Conservation (phyloP, 148 eudicot species). For the Selenicereus undatus region DNA sequence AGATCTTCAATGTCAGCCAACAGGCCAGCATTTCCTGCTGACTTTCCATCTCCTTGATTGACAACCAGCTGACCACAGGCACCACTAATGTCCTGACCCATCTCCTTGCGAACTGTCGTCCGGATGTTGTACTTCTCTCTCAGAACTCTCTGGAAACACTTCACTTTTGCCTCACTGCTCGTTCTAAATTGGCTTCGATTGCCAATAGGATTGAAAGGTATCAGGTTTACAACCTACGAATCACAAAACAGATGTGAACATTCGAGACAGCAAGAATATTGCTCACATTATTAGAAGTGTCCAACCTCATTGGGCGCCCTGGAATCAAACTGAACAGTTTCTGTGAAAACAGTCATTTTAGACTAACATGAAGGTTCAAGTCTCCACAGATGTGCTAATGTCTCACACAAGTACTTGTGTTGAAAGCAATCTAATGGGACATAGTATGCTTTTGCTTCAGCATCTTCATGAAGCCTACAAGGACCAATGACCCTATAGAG, state of each 20-base stretch:
- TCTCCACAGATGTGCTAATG: not conserved
- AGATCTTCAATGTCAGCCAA: conserved; percentile 91
- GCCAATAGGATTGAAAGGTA: conserved; percentile 91
- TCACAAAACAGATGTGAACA: not conserved
- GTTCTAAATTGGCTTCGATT: conserved; percentile 56
- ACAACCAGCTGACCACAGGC: conserved; percentile 97
- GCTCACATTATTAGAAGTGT: not conserved
- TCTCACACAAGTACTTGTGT: not conserved
- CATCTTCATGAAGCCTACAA: not conserved
- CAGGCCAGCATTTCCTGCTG: conserved; percentile 25
- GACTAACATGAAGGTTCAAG: not conserved
- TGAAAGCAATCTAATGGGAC: not conserved
- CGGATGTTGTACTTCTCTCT: conserved; percentile 62
- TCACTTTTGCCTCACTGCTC: conserved; percentile 60
- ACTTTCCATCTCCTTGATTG: conserved; percentile 40
- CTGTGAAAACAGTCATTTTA: too few relatives aligned
- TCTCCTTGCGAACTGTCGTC: conserved; percentile 86
- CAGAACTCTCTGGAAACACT: conserved; percentile 61
- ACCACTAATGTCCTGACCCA: conserved; percentile 99
- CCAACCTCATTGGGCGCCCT: not conserved
- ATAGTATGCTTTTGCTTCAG: not conserved
- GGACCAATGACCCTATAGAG: too few relatives aligned
- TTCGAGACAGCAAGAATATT: not conserved
- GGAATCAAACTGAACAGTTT: not conserved
- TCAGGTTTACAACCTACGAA: conserved; percentile 77